Evolutionary conservation across 2,329 filamentous ascomycete species (phyloP).

Genomic region (Ascochyta viciae-villosae): DNA sequence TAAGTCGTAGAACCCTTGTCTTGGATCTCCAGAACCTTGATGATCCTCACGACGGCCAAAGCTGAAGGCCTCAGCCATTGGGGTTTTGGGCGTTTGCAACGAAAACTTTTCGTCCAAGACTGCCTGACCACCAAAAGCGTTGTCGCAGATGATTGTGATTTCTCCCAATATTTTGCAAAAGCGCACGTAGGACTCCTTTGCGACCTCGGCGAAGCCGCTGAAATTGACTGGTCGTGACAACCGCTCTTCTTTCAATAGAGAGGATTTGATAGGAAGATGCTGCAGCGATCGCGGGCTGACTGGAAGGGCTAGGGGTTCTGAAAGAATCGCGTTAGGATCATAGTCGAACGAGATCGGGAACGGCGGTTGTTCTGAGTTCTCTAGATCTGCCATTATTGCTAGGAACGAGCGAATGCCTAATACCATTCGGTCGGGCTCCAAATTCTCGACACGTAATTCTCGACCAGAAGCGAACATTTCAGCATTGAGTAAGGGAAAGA

Average conservation of each 20-base stretch:
- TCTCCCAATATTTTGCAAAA: constrained; percentile 97
- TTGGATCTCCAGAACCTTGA: constrained; percentile 75
- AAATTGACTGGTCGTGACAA: constrained; percentile 70
- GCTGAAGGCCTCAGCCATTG: constrained; percentile 91
- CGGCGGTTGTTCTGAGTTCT: constrained; percentile 82
- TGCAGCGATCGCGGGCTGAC: constrained; percentile 44
- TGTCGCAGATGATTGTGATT: constrained; percentile 95
- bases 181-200: constrained; percentile 83
- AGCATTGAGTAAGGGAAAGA: constrained; percentile 95
- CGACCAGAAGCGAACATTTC: constrained; percentile 81
- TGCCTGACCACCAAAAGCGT: constrained; percentile 95
- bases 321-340: constrained; percentile 53
- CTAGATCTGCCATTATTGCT: constrained; percentile 89
- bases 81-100: constrained; percentile 87
- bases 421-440: constrained; percentile 97
- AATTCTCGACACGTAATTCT: constrained; percentile 85
- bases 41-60: constrained; percentile 86
- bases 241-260: constrained; percentile 64
- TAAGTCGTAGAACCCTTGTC: constrained; percentile 94
- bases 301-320: constrained; percentile 42
- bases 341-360: constrained; percentile 74
- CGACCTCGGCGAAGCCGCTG: constrained; percentile 72
- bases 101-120: constrained; percentile 94
- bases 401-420: constrained; percentile 94
- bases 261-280: constrained; percentile 43